Base-by-base conservation (phyloP, 306 rosid genomes). In the Cicer yamashitae region DNA sequence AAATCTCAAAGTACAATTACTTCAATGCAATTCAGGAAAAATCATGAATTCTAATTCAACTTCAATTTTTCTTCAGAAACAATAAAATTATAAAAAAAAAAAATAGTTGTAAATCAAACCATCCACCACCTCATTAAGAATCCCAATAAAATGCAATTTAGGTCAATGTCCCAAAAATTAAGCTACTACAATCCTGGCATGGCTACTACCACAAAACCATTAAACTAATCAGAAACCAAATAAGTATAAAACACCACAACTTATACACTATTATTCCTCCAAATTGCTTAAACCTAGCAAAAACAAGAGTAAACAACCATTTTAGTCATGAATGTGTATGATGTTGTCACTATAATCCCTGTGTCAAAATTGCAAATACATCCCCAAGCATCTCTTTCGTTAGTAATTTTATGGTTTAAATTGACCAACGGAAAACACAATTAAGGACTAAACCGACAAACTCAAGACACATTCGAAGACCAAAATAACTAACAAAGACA, bases 1-100 rank as follows among this genome's bases (percentile, higher is more conserved):
- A 13, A 84, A 76, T 40, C 79, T 52, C 82, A 53, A 48, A 62
- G 61, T 12, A 78, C 2, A 47, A 7, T 4, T 63, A 6, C 0
- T 62, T 54, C 10, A 6, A 41, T 48, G 41, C 39, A 40, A 69
- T 14, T 61, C 50, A 39, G 14, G 25, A 74, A 56, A 64, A 61
- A 45, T 44, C 1, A 6, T 65, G 14, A 20, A 18, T 20, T 56
- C n/a, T 15, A 17, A 15, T 65, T 65, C 50, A 39, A 41, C 17
- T 40, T 40, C 34, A 8, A 39, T 40, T 63, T 65, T 65, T 43
- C 52, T 65, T 17, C 14, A 43, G 14, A 59, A 65, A 41, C 34
- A 62, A 62, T 6, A 3, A 11, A 30, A 30, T 3, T 30, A 30
- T 2, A 22, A 64, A 40, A 43, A 8, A 1, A 63, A 62, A 60